Percentiles rank a stretch among this genome's conserved stretches.
Evolutionary conservation across 768 basidiomycete genomes (phyloP).

Genomic region (Holtermanniella nyarrowii): DNA sequence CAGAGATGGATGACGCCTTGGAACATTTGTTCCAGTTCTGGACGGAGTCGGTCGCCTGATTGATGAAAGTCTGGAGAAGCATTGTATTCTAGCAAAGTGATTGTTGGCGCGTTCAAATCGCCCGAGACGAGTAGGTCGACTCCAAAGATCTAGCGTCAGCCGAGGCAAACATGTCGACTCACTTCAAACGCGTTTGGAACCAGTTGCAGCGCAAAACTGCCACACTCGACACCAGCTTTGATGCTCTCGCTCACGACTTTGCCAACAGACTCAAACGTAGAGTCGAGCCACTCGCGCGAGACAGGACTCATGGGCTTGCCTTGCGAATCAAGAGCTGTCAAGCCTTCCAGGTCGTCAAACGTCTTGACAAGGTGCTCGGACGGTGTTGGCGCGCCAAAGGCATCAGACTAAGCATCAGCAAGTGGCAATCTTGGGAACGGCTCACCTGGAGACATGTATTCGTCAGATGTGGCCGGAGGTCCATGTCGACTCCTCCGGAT

Average conservation of each 20-base stretch:
- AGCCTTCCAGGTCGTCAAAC: conserved; percentile 65
- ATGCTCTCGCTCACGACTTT: conserved; percentile 68
- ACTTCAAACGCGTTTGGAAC: conserved; percentile 82
- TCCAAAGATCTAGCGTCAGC: conserved; percentile 55
- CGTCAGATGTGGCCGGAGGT: conserved; percentile 71
- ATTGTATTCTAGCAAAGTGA: conserved; percentile 81
- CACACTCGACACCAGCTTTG: conserved; percentile 66
- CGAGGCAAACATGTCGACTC: conserved; percentile 3
- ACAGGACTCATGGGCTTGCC: conserved; percentile 23
- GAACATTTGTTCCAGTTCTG: conserved; percentile 75
- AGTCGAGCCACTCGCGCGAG: conserved; percentile 43
- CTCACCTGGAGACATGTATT: conserved; percentile 73
- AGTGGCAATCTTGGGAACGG: background rate
- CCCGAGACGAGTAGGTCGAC: conserved; percentile 71
- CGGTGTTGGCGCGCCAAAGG: conserved; percentile 52
- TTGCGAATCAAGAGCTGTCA: conserved; percentile 19
- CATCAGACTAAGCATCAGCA: conserved; percentile 23
- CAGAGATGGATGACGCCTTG: conserved; percentile 56
- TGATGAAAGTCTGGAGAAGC: conserved; percentile 92
- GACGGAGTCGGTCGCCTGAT: conserved; percentile 69
- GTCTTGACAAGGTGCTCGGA: conserved; percentile 52
- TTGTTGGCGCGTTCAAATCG: conserved; percentile 37
- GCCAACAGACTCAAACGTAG: conserved; percentile 55
- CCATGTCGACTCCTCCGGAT: conserved; percentile 20
- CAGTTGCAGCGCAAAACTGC: conserved; percentile 53